These are phyloP conservation scores for Fraxinus dipetala DNA, from an alignment of 305 asterid species.

Conservation along the genomic window DNA sequence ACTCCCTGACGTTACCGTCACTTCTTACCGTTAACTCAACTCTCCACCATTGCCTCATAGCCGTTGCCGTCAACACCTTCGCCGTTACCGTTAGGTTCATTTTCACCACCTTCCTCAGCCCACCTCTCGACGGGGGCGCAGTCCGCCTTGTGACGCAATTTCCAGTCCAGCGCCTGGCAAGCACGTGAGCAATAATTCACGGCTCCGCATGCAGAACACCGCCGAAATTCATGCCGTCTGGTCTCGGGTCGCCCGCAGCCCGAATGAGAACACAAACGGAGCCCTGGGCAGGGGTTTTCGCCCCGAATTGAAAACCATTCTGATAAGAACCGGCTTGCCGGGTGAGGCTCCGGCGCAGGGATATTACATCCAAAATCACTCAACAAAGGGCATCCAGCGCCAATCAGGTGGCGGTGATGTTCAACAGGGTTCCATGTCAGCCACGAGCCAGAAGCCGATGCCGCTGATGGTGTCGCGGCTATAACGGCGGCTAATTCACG, in stretches of 20 bases:
- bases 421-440: slow-evolving; percentile 42
- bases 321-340: slow-evolving; percentile 42
- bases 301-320: slow-evolving; percentile 44
- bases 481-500: slow-evolving; percentile 72
- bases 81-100: slow-evolving; percentile 23
- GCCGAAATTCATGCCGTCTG: slow-evolving; percentile 53
- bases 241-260: slow-evolving; percentile 68
- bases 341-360: slow-evolving; percentile 52
- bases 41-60: slow-evolving; percentile 25
- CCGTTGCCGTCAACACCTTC: slow-evolving; percentile 6
- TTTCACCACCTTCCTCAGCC: slow-evolving; percentile 34
- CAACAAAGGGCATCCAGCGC: slow-evolving; percentile 49
- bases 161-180: slow-evolving; percentile 69
- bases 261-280: slow-evolving; percentile 47
- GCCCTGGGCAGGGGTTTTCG: slow-evolving; percentile 37
- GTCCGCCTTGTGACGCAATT: slow-evolving; percentile 53
- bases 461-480: slow-evolving; percentile 36
- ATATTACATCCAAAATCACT: slow-evolving; percentile 62
- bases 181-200: slow-evolving; percentile 71
- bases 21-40: slow-evolving; percentile 26
- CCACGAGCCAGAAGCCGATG: slow-evolving; percentile 42
- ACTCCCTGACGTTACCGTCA: slow-evolving; percentile 63
- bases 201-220: slow-evolving; percentile 58
- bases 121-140: slow-evolving; percentile 42
- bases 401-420: slow-evolving; percentile 29